Conservation (phyloP, 2,329 filamentous ascomycete genomes). For the Colletotrichum sp. region DNA sequence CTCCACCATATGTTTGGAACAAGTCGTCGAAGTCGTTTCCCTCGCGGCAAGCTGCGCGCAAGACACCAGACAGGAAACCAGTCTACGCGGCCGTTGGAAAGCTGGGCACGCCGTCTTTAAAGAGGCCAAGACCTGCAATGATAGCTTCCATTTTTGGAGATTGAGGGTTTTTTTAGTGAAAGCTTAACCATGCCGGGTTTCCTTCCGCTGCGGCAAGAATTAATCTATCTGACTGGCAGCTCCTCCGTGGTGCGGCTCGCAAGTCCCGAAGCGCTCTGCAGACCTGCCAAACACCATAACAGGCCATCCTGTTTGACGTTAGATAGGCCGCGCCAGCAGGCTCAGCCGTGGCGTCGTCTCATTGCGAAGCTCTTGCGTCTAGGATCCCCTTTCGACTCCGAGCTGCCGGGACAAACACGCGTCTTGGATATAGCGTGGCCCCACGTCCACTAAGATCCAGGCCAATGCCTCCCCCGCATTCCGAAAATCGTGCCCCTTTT, state of each 20-base stretch:
- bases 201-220: neutral
- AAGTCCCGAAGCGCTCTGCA: neutral
- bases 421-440: conserved; percentile 14
- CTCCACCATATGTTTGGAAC: neutral
- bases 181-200: neutral
- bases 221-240: neutral
- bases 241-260: neutral
- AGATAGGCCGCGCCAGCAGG: neutral
- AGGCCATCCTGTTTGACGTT: conserved; percentile 1
- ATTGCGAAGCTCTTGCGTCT: neutral
- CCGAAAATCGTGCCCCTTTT: neutral
- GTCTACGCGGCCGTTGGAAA: neutral
- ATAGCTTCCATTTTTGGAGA: neutral
- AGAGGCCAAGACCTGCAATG: neutral
- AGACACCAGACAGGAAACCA: neutral
- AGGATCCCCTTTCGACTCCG: neutral
- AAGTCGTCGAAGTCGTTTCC: neutral
- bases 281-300: neutral
- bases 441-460: neutral
- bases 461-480: conserved; percentile 2
- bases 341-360: neutral
- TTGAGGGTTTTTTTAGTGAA: neutral
- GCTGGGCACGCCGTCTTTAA: neutral
- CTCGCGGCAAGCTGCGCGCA: neutral
- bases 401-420: conserved; percentile 5